These are phyloP conservation scores for Boletus vermiculosoides DNA, from an alignment of 768 basidiomycete genomes.

Conservation along the genomic window DNA sequence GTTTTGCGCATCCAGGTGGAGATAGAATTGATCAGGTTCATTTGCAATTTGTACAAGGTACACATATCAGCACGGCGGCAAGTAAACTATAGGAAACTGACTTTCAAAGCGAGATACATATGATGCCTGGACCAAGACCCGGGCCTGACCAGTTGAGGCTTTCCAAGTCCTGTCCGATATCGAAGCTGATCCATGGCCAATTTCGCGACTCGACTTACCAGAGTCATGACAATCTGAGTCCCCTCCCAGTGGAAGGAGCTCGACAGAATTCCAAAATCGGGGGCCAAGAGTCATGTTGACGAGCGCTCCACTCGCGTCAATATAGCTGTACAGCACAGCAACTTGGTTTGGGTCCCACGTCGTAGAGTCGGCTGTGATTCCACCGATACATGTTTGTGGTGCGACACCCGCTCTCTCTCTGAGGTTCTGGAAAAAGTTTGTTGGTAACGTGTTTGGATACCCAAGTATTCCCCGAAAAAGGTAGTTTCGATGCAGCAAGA, in stretches of 20 bases:
- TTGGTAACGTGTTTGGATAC: conserved; percentile 45
- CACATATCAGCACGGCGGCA: not conserved
- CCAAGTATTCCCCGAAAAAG: conserved; percentile 50
- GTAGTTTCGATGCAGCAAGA: conserved; percentile 52
- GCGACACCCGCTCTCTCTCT: conserved; percentile 44
- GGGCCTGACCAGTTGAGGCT: conserved; percentile 43
- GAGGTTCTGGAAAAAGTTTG: conserved; percentile 46
- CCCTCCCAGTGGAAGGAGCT: conserved; percentile 42
- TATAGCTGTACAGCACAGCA: conserved; percentile 36
- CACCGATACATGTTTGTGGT: conserved; percentile 49
- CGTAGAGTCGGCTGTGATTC: conserved; percentile 54
- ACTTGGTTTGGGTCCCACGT: conserved; percentile 45
- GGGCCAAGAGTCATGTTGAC: conserved; percentile 53
- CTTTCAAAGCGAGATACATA: conserved; percentile 49
- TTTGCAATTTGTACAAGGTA: conserved; percentile 42
- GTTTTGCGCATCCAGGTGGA: conserved; percentile 40
- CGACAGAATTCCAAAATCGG: conserved; percentile 47
- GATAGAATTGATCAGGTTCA: conserved; percentile 51
- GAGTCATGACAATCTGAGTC: conserved; percentile 47
- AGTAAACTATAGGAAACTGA: conserved; percentile 11
- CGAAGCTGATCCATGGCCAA: not conserved
- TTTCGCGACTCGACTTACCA: conserved; percentile 31
- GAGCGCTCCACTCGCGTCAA: conserved; percentile 42
- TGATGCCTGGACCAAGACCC: conserved; percentile 36
- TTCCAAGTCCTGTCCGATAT: conserved; percentile 39